Conservation (phyloP, 1,284 basidiomycete genomes). For the Puccinia hordei region DNA sequence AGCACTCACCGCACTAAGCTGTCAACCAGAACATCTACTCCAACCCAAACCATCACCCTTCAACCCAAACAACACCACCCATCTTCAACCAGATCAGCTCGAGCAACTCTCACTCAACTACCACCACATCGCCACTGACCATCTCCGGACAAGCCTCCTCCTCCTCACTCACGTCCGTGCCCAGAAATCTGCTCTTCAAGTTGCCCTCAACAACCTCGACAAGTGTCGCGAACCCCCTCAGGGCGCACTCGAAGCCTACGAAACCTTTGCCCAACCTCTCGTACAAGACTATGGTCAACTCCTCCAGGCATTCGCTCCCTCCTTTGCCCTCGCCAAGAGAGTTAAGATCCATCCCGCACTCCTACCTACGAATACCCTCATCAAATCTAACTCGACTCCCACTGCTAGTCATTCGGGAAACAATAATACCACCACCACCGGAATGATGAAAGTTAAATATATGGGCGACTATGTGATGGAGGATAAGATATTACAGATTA, state of each 20-base stretch:
- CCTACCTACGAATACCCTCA: constrained; percentile 14
- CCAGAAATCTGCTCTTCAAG: constrained; percentile 38
- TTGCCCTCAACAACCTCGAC: constrained; percentile 48
- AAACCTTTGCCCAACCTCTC: constrained; percentile 44
- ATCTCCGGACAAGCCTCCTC: constrained; percentile 43
- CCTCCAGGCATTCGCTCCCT: constrained; percentile 36
- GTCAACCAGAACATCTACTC: constrained; percentile 32
- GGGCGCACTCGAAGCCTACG: constrained; percentile 44
- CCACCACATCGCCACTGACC: constrained; percentile 12
- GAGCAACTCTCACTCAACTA: constrained; percentile 11
- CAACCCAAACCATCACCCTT: constrained; percentile 5
- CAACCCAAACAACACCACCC: constrained; percentile 13
- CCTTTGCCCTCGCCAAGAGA: constrained; percentile 30
- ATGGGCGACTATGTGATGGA: constrained; percentile 76
- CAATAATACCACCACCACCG: not conserved
- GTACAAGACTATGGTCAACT: constrained; percentile 40
- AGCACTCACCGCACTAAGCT: constrained; percentile 8
- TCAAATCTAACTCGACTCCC: constrained; percentile 28
- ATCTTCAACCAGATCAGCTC: constrained; percentile 5
- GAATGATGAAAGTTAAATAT: constrained; percentile 64
- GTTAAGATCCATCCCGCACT: constrained; percentile 49
- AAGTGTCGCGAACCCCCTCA: constrained; percentile 45
- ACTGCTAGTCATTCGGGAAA: not conserved
- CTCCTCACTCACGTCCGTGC: constrained; percentile 46
- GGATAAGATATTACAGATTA: constrained; percentile 75